Evolutionary conservation across 768 basidiomycete genomes (phyloP), one percentile per base, ranked within the genome.

Genomic region (Lactarius hengduanensis): DNA sequence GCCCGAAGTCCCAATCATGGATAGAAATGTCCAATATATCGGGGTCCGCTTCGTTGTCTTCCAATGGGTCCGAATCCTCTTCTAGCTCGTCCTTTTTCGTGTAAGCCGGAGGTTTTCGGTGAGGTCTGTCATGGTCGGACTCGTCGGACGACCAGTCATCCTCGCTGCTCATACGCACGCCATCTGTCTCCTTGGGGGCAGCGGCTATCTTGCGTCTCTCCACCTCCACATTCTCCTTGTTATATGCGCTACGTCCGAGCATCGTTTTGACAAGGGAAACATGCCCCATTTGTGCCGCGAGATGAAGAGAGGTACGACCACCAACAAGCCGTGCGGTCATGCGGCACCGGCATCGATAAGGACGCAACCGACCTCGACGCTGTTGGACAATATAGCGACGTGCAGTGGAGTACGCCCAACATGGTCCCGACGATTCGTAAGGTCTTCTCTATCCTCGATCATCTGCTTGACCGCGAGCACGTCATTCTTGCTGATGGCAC

Each of bases 321-420:
- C 87, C 86, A 1, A 81, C 84, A 8, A 87, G 74, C 4, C 86
- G 77, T 3, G 84, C 79, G 0, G 82, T 83, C 70, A 87, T 84
- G 59, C 83, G 77, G 82, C 84, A 3, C 83, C 84, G 16, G 82
- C 81, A 47, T 86, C 81, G 58, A 88, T 78, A 38, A 88, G 78
- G 41, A 81, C 79, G 65, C 75, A 75, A 0, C 83, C 83, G 60
- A 85, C 80, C 1, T 83, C 83, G 4, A 71, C 70, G 0, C 80
- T 80, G 45, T 78, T 77, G 53, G 77, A 78, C 18, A 86, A 61
- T 58, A 88, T 81, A 3, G 86, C 85, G 41, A 86, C 74, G 59
- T 87, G 87, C n/a, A 88, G 76, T 2, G 81, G 75, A 8, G 85
- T 84, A 4, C 87, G 83, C 0, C 86, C 87, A 50, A 87, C 84